These are phyloP conservation scores for Suhomyces sp. DNA, from an alignment of 805 yeast genomes.

Conservation along the genomic window DNA sequence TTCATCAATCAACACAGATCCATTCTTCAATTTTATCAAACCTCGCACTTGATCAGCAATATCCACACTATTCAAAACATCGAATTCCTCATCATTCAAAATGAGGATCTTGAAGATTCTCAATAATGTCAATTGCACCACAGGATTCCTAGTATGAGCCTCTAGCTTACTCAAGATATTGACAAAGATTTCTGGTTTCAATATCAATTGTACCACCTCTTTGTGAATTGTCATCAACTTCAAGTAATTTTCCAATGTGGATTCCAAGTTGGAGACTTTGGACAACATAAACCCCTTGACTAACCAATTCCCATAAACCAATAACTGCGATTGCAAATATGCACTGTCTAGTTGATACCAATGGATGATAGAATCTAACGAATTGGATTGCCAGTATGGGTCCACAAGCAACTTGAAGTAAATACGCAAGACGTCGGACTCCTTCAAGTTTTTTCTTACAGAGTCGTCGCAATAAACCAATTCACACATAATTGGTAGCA, in stretches of 20 bases:
- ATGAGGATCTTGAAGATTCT: constrained; percentile 24
- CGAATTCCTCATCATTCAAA: not conserved
- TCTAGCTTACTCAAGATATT: constrained; percentile 31
- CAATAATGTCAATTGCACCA: constrained; percentile 36
- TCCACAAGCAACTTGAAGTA: constrained; percentile 45
- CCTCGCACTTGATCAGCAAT: constrained; percentile 6
- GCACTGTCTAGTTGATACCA: constrained; percentile 36
- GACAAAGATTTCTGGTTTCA: constrained; percentile 24
- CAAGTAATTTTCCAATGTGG: constrained; percentile 40
- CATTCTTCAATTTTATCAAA: constrained; percentile 13
- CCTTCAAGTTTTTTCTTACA: constrained; percentile 38
- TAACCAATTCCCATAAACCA: constrained; percentile 30
- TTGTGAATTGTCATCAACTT: constrained; percentile 28
- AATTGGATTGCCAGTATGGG: constrained; percentile 58
- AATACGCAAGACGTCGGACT: constrained; percentile 36
- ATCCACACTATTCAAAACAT: constrained; percentile 2
- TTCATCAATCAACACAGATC: constrained; percentile 39
- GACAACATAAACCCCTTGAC: constrained; percentile 40
- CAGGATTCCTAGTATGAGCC: constrained; percentile 31
- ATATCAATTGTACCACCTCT: constrained; percentile 23
- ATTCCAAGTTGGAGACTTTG: constrained; percentile 43
- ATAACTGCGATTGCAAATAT: constrained; percentile 21
- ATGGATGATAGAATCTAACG: constrained; percentile 48
- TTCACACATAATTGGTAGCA: constrained; percentile 53
- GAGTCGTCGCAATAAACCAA: constrained; percentile 44